Evolutionary conservation across 345 rosid genomes (phyloP).

Genomic region (Populus tremula): DNA sequence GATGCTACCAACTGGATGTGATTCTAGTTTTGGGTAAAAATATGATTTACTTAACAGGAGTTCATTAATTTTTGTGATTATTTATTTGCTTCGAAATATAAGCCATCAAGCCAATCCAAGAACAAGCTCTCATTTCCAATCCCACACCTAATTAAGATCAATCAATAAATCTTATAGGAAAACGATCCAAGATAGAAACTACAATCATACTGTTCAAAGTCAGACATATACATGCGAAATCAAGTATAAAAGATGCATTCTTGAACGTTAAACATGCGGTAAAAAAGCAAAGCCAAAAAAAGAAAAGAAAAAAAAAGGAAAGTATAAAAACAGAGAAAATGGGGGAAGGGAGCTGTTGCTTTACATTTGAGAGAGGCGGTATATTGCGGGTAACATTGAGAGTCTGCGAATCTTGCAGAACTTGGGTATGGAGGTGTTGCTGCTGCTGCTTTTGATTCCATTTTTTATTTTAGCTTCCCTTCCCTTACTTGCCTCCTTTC

Average conservation of each 20-base stretch:
- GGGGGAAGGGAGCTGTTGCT: background rate
- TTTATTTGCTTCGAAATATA: too few relatives aligned
- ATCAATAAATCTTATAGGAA: background rate
- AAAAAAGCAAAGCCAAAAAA: background rate
- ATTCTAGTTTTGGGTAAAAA: too few relatives aligned
- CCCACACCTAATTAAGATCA: background rate
- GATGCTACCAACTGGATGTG: background rate
- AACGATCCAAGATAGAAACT: background rate
- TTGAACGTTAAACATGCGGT: background rate
- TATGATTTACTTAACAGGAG: background rate
- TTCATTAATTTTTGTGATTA: too few relatives aligned
- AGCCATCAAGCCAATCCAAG: background rate
- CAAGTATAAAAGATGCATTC: background rate
- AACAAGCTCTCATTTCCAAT: background rate
- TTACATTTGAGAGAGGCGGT: conserved; percentile 69
- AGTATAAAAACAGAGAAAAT: background rate
- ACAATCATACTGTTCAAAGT: background rate
- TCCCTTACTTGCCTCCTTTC: background rate
- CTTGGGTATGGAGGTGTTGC: conserved; percentile 61
- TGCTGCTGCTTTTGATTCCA: conserved; percentile 38
- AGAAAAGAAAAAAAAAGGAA: background rate
- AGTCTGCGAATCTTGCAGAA: conserved; percentile 80
- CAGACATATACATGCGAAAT: background rate
- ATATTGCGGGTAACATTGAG: conserved; percentile 70
- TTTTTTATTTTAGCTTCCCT: background rate